These are phyloP conservation scores for Colletotrichum agaves DNA, from an alignment of 2,329 filamentous ascomycete genomes.

Conservation along the genomic window DNA sequence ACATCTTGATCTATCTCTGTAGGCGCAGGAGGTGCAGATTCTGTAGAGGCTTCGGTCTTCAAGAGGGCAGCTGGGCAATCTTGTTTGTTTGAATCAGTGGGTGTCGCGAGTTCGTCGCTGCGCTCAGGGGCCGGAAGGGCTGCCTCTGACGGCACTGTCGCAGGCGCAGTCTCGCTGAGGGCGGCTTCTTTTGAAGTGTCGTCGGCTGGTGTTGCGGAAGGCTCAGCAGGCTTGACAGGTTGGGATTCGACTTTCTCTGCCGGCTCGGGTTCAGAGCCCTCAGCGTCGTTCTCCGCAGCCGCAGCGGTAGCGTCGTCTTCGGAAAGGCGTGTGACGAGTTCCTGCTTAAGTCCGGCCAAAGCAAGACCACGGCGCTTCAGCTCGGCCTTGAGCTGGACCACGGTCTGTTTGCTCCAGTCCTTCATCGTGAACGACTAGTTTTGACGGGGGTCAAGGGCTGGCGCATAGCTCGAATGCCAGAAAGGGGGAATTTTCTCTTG, in stretches of 20 bases:
- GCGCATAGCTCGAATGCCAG: slow-evolving; percentile 28
- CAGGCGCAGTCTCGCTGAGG: neutral
- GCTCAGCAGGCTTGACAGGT: slow-evolving; percentile 33
- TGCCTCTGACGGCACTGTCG: slow-evolving; percentile 41
- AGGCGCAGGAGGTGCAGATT: slow-evolving; percentile 31
- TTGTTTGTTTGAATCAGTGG: neutral
- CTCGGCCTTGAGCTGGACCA: slow-evolving; percentile 79
- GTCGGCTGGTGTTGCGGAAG: slow-evolving; percentile 26
- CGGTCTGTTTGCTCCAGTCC: slow-evolving; percentile 72
- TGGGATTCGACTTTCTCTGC: slow-evolving; percentile 7
- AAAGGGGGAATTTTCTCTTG: neutral
- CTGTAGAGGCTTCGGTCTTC: slow-evolving; percentile 10
- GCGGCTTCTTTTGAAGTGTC: slow-evolving; percentile 10
- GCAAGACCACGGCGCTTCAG: slow-evolving; percentile 77
- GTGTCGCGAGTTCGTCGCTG: neutral
- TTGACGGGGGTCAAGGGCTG: slow-evolving; percentile 41
- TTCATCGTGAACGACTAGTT: slow-evolving; percentile 50
- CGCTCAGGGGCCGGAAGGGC: slow-evolving; percentile 1
- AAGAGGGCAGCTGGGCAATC: slow-evolving; percentile 1
- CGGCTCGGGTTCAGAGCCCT: slow-evolving; percentile 10
- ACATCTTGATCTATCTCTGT: slow-evolving; percentile 56
- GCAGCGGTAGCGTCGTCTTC: slow-evolving; percentile 47
- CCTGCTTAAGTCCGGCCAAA: slow-evolving; percentile 76
- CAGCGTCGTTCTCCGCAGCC: slow-evolving; percentile 24
- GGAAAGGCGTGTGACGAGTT: slow-evolving; percentile 73